Evolutionary conservation across 1,284 basidiomycete genomes (phyloP), one percentile per base, ranked within the genome.

Genomic region (Vanrija humicola): DNA sequence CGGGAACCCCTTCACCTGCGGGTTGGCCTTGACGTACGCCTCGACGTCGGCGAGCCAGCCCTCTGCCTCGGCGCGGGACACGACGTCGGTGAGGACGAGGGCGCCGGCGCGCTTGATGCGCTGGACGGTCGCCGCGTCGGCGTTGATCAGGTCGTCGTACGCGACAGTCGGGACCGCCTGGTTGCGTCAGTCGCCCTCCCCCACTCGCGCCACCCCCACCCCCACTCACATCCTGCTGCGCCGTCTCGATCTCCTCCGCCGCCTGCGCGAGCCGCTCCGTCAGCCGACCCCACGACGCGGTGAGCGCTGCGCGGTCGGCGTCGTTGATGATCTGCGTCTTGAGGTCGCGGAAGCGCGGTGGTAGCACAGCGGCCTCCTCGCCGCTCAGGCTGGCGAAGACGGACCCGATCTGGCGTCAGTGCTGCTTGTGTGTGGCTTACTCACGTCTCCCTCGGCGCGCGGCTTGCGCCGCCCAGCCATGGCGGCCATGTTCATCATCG

Each of bases 101-200:
- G 82, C 80, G 2, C 88, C 88, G 1, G 79, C 77, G 52, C 75
- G 76, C 66, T 82, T 84, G 64, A 89, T 80, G 4, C 67, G 63
- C 1, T 76, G 66, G 21, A 79, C 66, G 61, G 82, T 77, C 7
- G 72, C 69, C 9, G 66, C 0, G 76, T 79, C 42, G 79, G 57
- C 59, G 0, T 82, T 80, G 44, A 77, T 63, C 2, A 88, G 67
- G 15, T 84, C 81, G 0, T 72, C 64, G 61, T 82, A 86, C 0
- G 75, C 63, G 1, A 86, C 68, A 40, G 79, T 73, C 4, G 86
- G 83, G 18, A 88, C 79, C n/a, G 81, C 79, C 85, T 87, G 60
- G 28, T 28, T 7, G 28, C 28, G 28, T 28, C 28, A 28, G 28
- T 4, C 38, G 16, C 9, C n/a, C 5, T n/a, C 39, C 10, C 21